These are phyloP conservation scores for Beta macrorhiza DNA, from an alignment of 179 eudicot genomes.

Conservation along the genomic window DNA sequence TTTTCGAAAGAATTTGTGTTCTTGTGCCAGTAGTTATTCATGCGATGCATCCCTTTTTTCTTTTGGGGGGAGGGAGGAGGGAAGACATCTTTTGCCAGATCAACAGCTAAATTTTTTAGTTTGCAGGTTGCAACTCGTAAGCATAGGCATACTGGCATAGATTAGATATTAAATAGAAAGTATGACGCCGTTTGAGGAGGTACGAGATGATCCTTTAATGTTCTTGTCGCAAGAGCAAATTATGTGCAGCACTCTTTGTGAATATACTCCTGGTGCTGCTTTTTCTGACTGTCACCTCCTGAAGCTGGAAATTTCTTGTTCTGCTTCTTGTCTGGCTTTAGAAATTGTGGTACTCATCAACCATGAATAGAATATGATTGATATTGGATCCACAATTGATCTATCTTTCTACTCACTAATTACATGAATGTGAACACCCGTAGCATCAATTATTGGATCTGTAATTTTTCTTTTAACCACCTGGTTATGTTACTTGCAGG, in stretches of 20 bases:
- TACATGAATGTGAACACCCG: not conserved
- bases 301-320: not conserved
- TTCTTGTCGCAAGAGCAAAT: not conserved
- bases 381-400: not conserved
- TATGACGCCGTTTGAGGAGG: not conserved
- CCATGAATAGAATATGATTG: not conserved
- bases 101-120: not conserved
- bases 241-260: not conserved
- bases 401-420: not conserved
- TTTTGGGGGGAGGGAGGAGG: not conserved
- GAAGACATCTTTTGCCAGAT: not conserved
- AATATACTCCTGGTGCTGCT: not conserved
- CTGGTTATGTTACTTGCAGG: slow-evolving; percentile 44
- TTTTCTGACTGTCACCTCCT: not conserved
- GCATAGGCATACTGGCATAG: not conserved
- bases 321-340: not conserved
- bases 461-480: slow-evolving; percentile 1
- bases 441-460: not conserved
- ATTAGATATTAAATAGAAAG: slow-evolving; percentile 13
- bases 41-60: not conserved
- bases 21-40: not conserved
- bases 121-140: not conserved
- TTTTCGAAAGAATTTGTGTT: too few species aligned
- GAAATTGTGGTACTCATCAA: not conserved
- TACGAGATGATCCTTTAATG: too few species aligned